Evolutionary conservation across 2,329 filamentous ascomycete genomes (phyloP).

Genomic region (Penicillium sp.): DNA sequence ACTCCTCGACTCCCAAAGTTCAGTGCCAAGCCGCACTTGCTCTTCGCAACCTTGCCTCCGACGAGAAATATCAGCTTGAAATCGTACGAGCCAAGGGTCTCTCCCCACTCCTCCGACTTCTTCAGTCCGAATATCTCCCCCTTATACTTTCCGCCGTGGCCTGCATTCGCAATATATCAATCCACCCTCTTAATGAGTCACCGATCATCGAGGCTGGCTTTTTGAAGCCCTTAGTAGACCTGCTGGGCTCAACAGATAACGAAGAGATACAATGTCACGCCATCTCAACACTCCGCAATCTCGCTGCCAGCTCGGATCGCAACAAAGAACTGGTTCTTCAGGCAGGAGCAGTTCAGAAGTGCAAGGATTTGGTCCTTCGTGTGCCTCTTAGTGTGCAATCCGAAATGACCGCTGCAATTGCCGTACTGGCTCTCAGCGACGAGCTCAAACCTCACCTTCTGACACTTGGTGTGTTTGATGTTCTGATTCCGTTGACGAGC

Average conservation of each 20-base stretch:
- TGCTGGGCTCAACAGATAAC: slow-evolving; percentile 91
- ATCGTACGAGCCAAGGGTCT: slow-evolving; percentile 88
- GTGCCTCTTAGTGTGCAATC: slow-evolving; percentile 93
- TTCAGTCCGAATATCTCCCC: slow-evolving; percentile 92
- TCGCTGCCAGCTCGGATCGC: slow-evolving; percentile 91
- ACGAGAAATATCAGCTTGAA: slow-evolving; percentile 97
- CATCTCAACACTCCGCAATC: slow-evolving; percentile 90
- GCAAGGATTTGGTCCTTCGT: slow-evolving; percentile 90
- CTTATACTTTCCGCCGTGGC: slow-evolving; percentile 94
- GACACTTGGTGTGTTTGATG: slow-evolving; percentile 89
- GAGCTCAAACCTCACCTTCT: slow-evolving; percentile 89
- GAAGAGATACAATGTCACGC: slow-evolving; percentile 99
- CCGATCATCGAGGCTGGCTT: slow-evolving; percentile 98
- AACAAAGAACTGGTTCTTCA: slow-evolving; percentile 98
- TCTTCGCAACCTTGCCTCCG: slow-evolving; percentile 88
- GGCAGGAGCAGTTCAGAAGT: slow-evolving; percentile 95
- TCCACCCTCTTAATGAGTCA: slow-evolving; percentile 94
- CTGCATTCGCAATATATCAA: slow-evolving; percentile 98
- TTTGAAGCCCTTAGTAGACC: slow-evolving; percentile 83
- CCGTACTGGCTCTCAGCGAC: slow-evolving; percentile 88
- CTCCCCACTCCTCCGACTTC: slow-evolving; percentile 73
- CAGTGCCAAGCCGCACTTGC: slow-evolving; percentile 96
- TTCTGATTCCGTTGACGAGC: slow-evolving; percentile 89
- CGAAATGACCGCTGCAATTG: slow-evolving; percentile 99
- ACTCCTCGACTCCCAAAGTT: slow-evolving; percentile 93